Evolutionary conservation across 139 green algal genomes (phyloP), one percentile per base, ranked within the genome.

Genomic region (Eudorina sp.): DNA sequence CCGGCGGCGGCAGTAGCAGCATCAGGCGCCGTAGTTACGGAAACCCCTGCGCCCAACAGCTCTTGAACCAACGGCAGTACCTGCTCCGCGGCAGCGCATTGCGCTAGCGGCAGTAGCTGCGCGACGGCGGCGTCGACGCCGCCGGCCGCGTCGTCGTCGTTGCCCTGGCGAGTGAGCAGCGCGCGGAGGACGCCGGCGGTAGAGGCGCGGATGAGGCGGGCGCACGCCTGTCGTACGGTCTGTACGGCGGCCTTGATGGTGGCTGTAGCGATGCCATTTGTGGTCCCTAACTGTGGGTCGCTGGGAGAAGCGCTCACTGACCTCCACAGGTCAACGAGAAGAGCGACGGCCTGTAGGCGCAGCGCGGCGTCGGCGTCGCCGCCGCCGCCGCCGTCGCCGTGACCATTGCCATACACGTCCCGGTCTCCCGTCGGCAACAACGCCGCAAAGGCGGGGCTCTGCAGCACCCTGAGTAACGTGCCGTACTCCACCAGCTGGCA

Each of bases 31-130:
- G 8, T n/a, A n/a, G n/a, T n/a, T n/a, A n/a, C n/a, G n/a, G n/a
- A n/a, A n/a, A n/a, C n/a, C n/a, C n/a, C n/a, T n/a, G n/a, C n/a
- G n/a, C n/a, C 55, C 55, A 23, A 64, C 31, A 40, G 19, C 31
- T 60, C 7, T 29, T 51, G 58, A 45, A 40, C 81, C 31, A 87
- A 64, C 31, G 45, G 64, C 64, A 68, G 45, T n/a, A 87, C n/a
- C 60, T 69, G 31, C 43, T 8, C 8, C 3, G 45, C 55, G 21
- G 19, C 9, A 27, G 64, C 81, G 64, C 62, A 78, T 19, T 7
- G 45, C 81, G 73, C 55, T 36, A 87, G 45, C 43, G 81, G 81
- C 43, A 87, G 43, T 4, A 79, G 34, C 34, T 1, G 16, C 31
- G n/a, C 43, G 1, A 87, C 29, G 58, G 25, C 40, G 55, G n/a